Percentiles rank a stretch among this genome's conserved stretches.
Conservation (phyloP, 2,329 filamentous ascomycete genomes). For the Dactylellina leptospora region DNA sequence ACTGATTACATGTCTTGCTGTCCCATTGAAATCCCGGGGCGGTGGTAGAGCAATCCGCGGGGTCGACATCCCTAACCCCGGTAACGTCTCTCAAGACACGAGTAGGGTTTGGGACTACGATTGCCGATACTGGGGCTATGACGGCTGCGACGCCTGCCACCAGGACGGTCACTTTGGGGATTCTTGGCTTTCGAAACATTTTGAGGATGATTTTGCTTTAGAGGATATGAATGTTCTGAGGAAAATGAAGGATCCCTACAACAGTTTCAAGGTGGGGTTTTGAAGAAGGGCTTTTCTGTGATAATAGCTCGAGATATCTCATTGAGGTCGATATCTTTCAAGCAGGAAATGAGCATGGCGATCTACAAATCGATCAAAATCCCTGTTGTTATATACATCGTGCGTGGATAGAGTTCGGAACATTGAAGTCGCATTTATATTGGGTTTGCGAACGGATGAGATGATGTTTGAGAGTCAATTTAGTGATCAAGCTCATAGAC, state of each 20-base stretch:
- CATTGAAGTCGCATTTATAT: slow-evolving; percentile 1
- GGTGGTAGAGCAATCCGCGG: slow-evolving; percentile 9
- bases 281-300: too few relatives aligned
- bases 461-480: slow-evolving; percentile 9
- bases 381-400: slow-evolving; percentile 25
- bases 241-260: too few relatives aligned
- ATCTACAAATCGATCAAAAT: too few relatives aligned
- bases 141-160: slow-evolving; percentile 11
- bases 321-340: background rate
- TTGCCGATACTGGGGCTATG: background rate
- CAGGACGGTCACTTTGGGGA: slow-evolving; percentile 4
- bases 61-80: background rate
- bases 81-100: slow-evolving; percentile 12
- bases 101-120: background rate
- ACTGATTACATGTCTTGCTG: slow-evolving; percentile 14
- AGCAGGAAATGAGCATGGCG: background rate
- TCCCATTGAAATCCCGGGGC: slow-evolving; percentile 29
- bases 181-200: background rate
- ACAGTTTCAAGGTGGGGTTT: too few relatives aligned
- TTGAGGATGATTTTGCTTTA: slow-evolving; percentile 1
- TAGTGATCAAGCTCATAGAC: background rate
- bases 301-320: background rate
- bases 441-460: slow-evolving; percentile 15
- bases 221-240: too few relatives aligned
- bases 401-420: slow-evolving; percentile 20